Evolutionary conservation across 2,329 filamentous ascomycete species (phyloP), one percentile per base, ranked within the genome.

Genomic region (Annulohypoxylon truncatum): DNA sequence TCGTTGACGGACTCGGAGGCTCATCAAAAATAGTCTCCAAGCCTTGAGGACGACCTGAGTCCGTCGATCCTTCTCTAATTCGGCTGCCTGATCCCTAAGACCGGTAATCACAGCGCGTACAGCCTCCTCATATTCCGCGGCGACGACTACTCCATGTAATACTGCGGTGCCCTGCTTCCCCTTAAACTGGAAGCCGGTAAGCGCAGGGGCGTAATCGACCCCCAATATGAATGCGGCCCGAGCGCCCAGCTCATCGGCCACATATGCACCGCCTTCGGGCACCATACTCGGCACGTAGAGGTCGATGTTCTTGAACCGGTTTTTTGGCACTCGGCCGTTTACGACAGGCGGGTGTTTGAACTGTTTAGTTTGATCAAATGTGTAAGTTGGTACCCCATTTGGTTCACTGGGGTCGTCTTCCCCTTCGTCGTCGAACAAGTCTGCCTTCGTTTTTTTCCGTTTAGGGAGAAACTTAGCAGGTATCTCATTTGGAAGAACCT

Each of bases 231-330:
- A 88, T 0, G 94, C 93, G 1, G 95, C 95, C 53, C 87, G 86
- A 1, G 87, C 82, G 0, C 92, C 90, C 53, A 90, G 74, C 48
- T 85, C 80, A 62, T 84, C 80, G 4, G 78, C 73, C 22, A 98
- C 82, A 77, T 98, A 93, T 1, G 89, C 85, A 1, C 92, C 94
- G 0, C 96, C 95, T 40, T 81, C 79, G 0, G 96, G 96, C 0
- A 98, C 84, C 96, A 99, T 98, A 67, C 89, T 93, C 0, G 93
- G 90, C 9, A 97, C 94, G 76, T 95, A 98, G 38, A 97, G 87
- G 74, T 98, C 96, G 64, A 98, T 90, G 75, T 99, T 99, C 9
- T 94, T 94, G 77, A 93, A 99, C 15, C 91, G 90, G 76, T 99
- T 99, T 79, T 93, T 95, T 0, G 96, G 95, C 1, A 98, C 86